These are phyloP conservation scores for Saturnispora diversa DNA, from an alignment of 805 yeast genomes.

Conservation along the genomic window DNA sequence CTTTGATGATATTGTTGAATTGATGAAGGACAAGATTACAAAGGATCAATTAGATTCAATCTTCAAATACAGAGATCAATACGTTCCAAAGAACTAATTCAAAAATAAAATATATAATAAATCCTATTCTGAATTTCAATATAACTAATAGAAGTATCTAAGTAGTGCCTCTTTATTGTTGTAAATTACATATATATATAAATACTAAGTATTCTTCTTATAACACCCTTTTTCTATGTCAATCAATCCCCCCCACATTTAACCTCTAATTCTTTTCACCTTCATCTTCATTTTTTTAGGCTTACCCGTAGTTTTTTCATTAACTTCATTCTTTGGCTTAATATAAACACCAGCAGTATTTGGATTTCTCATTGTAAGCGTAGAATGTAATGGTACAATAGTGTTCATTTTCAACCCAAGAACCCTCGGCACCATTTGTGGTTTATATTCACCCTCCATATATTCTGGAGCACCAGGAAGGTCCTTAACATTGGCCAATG, in stretches of 20 bases:
- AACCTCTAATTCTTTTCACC: conserved; percentile 50
- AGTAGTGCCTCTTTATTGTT: no score
- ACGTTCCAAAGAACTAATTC: conserved; percentile 33
- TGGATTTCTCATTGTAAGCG: conserved; percentile 75
- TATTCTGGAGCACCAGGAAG: conserved; percentile 61
- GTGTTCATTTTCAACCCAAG: conserved; percentile 80
- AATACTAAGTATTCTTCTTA: no score
- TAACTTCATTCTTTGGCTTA: conserved; percentile 38
- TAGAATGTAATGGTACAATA: conserved; percentile 82
- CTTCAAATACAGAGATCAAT: conserved; percentile 47
- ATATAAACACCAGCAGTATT: conserved; percentile 65
- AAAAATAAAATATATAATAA: background rate
- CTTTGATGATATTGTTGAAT: conserved; percentile 63
- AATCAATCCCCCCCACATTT: background rate
- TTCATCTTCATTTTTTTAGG: conserved; percentile 37
- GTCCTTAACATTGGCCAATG: conserved; percentile 51
- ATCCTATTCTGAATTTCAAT: no score
- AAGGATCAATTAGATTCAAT: conserved; percentile 51
- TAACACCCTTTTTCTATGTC: background rate
- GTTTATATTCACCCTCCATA: conserved; percentile 39
- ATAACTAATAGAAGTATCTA: no score
- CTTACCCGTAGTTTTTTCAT: conserved; percentile 6
- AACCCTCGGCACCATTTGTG: conserved; percentile 65
- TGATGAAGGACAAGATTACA: conserved; percentile 46
- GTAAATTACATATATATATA: no score